Conservation (phyloP, 495 filamentous ascomycete species). For the Penicillium lividum region DNA sequence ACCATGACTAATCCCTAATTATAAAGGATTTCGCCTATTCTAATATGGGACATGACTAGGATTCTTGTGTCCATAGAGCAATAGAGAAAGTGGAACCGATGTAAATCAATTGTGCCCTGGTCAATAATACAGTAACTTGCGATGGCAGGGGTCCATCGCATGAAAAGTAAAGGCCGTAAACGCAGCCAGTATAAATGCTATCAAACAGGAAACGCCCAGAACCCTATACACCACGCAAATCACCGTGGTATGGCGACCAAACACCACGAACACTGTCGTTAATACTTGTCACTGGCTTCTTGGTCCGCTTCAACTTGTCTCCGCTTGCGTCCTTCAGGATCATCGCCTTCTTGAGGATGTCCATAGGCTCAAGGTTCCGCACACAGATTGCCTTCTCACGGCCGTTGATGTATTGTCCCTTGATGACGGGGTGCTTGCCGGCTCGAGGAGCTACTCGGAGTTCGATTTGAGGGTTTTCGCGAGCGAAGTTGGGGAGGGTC, state of each 20-base stretch:
- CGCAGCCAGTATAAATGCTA: slow-evolving; percentile 21
- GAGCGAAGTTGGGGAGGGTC: slow-evolving; percentile 72
- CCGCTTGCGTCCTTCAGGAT: slow-evolving; percentile 81
- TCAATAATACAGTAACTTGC: slow-evolving; percentile 38
- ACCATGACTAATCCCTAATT: background rate
- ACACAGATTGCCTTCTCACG: slow-evolving; percentile 85
- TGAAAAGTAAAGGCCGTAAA: slow-evolving; percentile 14
- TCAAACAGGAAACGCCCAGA: slow-evolving; percentile 25
- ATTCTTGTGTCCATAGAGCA: background rate
- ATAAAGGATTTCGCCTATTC: background rate
- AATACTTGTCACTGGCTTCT: slow-evolving; percentile 79
- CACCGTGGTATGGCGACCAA: slow-evolving; percentile 91
- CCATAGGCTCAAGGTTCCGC: slow-evolving; percentile 74
- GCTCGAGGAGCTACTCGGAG: slow-evolving; percentile 88
- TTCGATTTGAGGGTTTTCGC: slow-evolving; percentile 82
- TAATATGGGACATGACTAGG: background rate
- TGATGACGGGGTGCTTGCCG: slow-evolving; percentile 80
- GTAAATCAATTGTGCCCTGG: slow-evolving; percentile 22
- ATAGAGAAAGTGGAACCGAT: slow-evolving; percentile 11
- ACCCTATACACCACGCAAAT: slow-evolving; percentile 43
- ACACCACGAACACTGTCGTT: slow-evolving; percentile 93
- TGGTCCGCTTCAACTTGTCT: slow-evolving; percentile 76
- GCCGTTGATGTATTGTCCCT: slow-evolving; percentile 89
- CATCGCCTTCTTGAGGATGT: slow-evolving; percentile 79
- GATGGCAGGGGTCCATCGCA: slow-evolving; percentile 14